Conservation (phyloP, 352 stramenopile genomes). For the Aphanomyces astaci region DNA sequence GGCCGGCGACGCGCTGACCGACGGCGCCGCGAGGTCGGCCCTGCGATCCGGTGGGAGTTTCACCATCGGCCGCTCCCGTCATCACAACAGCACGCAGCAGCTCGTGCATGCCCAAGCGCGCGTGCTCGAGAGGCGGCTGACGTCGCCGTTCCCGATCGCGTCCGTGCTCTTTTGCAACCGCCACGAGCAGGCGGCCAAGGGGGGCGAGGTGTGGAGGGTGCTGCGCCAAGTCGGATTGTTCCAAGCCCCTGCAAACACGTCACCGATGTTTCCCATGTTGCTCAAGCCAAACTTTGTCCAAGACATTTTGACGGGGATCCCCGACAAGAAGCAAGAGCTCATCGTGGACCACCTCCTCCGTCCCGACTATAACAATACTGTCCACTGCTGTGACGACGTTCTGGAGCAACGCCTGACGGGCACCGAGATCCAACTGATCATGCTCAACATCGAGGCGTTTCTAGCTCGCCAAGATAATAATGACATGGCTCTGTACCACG, state of each 20-base stretch:
- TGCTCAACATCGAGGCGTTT: slow-evolving; percentile 1
- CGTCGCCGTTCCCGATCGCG: slow-evolving; percentile 4
- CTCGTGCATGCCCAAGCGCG: background rate
- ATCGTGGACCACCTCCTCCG: background rate
- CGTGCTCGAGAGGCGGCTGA: background rate
- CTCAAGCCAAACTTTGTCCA: slow-evolving; percentile 7
- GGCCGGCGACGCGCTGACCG: background rate
- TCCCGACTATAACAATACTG: background rate
- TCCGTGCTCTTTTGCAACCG: background rate
- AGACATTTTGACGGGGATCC: background rate
- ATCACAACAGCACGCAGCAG: background rate
- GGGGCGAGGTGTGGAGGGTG: background rate
- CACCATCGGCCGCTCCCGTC: background rate
- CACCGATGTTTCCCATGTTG: background rate
- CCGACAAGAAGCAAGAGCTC: background rate
- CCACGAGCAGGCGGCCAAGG: background rate
- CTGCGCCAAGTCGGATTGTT: background rate
- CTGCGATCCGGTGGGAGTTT: background rate
- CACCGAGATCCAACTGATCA: background rate
- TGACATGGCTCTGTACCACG: slow-evolving; percentile 2
- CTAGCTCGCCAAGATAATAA: background rate
- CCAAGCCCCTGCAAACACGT: background rate
- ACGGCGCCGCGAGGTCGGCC: background rate
- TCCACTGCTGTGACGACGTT: background rate
- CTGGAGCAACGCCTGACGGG: background rate